phyloP scores from a whole-genome alignment of 352 stramenopile species.

The Pythium oligandrum region DNA sequence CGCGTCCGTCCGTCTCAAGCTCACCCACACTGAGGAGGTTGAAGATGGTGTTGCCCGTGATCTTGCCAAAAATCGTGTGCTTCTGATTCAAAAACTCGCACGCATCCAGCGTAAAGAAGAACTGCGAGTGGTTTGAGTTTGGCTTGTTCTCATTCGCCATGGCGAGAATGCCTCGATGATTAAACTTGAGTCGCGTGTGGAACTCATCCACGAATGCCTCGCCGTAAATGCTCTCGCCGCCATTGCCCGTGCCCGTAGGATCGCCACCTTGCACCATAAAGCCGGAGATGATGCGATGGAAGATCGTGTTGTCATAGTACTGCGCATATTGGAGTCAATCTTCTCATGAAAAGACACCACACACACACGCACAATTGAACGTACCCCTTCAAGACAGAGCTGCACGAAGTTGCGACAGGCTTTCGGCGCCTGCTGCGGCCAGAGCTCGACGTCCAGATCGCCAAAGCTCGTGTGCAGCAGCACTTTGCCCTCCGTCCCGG shows the following conservation, averaged over 20 bases:
- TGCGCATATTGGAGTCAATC: constrained; percentile 16
- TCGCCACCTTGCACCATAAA: constrained; percentile 97
- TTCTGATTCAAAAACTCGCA: constrained; percentile 94
- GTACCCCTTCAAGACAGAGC: constrained; percentile 82
- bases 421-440: constrained; percentile 94
- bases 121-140: constrained; percentile 92
- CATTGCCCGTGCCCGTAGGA: constrained; percentile 78
- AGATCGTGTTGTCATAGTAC: constrained; percentile 96
- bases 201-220: constrained; percentile 90
- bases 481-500: constrained; percentile 93
- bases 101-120: constrained; percentile 97
- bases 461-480: constrained; percentile 96
- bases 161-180: constrained; percentile 93
- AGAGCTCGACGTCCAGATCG: constrained; percentile 97
- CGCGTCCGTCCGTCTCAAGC: constrained; percentile 78
- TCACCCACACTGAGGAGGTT: constrained; percentile 93
- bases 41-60: constrained; percentile 97
- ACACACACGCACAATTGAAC: constrained; percentile 1
- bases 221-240: constrained; percentile 77
- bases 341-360: constrained; percentile 7
- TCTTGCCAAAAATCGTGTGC: constrained; percentile 92
- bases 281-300: constrained; percentile 93
- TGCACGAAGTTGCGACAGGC: constrained; percentile 93
- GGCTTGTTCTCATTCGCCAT: constrained; percentile 90
- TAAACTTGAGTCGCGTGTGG: constrained; percentile 93